phyloP scores from a whole-genome alignment of 2,329 filamentous ascomycete genomes.

The Talaromyces rugulosus region DNA sequence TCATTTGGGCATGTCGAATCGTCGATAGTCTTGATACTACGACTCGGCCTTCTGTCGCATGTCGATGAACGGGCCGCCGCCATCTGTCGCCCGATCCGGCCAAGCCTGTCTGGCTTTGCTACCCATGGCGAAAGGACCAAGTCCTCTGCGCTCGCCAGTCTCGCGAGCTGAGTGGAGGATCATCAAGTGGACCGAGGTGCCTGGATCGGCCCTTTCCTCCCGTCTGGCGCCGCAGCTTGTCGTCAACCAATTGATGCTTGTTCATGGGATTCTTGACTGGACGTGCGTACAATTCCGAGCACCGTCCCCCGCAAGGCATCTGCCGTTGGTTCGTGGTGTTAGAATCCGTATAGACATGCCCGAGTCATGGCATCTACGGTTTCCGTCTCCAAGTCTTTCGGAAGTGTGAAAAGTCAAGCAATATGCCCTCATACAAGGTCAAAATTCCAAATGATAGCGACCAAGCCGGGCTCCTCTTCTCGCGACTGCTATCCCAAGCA shows the following conservation, averaged over 20 bases:
- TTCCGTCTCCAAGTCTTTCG: background rate
- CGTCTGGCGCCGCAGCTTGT: conserved; percentile 12
- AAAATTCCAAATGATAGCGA: conserved; percentile 4
- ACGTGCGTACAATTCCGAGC: background rate
- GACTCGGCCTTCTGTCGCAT: background rate
- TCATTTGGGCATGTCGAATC: background rate
- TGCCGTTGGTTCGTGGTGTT: background rate
- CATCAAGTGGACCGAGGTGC: conserved; percentile 11
- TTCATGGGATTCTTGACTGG: conserved; percentile 6
- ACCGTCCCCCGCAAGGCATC: background rate
- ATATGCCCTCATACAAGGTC: background rate
- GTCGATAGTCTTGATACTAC: background rate
- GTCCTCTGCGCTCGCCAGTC: background rate
- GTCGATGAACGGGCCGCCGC: background rate
- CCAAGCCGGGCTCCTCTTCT: background rate
- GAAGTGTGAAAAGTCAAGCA: background rate
- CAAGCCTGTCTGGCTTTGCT: background rate
- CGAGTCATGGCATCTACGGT: background rate
- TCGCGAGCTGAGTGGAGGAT: conserved; percentile 1
- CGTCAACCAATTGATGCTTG: conserved; percentile 7
- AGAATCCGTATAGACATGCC: background rate
- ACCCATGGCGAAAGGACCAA: background rate
- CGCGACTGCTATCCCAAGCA: conserved; percentile 4
- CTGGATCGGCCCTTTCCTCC: conserved; percentile 22
- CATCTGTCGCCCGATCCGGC: background rate